Base-by-base conservation (phyloP, 75 land plant species). In the Pseudotsuga menziesii region DNA sequence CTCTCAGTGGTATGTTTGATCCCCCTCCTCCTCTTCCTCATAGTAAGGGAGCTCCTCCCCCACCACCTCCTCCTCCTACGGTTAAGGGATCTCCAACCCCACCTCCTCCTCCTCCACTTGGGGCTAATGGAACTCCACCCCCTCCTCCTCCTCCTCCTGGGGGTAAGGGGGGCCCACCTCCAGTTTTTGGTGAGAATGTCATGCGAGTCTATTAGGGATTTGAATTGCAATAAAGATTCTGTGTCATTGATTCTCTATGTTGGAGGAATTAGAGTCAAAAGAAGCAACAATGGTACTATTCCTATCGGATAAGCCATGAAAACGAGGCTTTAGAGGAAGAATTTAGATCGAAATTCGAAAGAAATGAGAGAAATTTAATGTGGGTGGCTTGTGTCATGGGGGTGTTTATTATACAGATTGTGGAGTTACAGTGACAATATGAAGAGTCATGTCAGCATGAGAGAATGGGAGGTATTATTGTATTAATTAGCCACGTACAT, bases 181-280 rank as follows among this genome's bases (percentile, higher is more conserved):
- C 32, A 29, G 32, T 29, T 29, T 29, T 29, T 29, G 32, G 32
- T 1, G 1, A 29, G 32, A 29, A 29, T 29, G 32, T 29, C 32
- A 29, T 86, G 88, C 59, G 87, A 56, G 57, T 93, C 95, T 64
- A 82, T 67, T 52, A 70, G 80, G 70, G 61, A 55, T 58, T 82
- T 90, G 89, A 93, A 93, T 29, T 26, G 74, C 35, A 82, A 64
- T 76, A 93, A 88, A 11, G 88, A 79, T 39, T 73, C 75, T 5
- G 89, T 82, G 76, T 89, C 89, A 54, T 85, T 80, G 44, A 39
- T 2, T 3, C 60, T 58, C 60, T 58, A 0, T 11, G 60, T 58
- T 4, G n/a, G 2, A 2, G 60, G n/a, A 58, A 58, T 16, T n/a
- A 58, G 17, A 3, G 15, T 58, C 15, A 58, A 2, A 58, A 58